Evolutionary conservation across 768 basidiomycete species (phyloP).

Genomic region (Scleroderma bovista): DNA sequence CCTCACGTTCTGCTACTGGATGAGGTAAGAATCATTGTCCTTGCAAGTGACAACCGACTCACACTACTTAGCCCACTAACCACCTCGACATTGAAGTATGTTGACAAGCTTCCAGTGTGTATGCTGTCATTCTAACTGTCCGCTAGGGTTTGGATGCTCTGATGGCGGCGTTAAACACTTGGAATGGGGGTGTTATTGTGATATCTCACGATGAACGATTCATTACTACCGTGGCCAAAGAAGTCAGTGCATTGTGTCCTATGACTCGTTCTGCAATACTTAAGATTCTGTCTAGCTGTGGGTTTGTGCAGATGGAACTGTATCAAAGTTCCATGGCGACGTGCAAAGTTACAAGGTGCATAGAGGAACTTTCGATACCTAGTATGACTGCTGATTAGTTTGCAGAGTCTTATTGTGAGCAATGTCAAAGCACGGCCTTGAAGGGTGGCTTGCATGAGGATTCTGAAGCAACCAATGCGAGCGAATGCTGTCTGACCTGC

Average conservation of each 20-base stretch:
- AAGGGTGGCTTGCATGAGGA: too few relatives aligned
- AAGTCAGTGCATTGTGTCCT: conserved; percentile 38
- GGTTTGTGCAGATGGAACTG: conserved; percentile 85
- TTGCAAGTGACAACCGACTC: conserved; percentile 2
- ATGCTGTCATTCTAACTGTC: not conserved
- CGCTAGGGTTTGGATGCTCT: conserved; percentile 87
- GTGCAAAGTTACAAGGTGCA: conserved; percentile 87
- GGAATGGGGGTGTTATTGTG: conserved; percentile 90
- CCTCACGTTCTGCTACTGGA: conserved; percentile 93
- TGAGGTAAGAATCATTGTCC: conserved; percentile 54
- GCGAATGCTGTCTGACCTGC: too few relatives aligned
- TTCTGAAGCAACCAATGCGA: too few relatives aligned
- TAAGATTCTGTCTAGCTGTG: conserved; percentile 55
- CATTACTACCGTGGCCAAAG: conserved; percentile 83
- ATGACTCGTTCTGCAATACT: conserved; percentile 2
- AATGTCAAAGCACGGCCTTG: conserved; percentile 51
- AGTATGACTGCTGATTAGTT: not conserved
- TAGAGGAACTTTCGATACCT: not conserved
- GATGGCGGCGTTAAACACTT: conserved; percentile 71
- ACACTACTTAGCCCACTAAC: conserved; percentile 68
- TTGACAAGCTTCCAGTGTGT: conserved; percentile 4
- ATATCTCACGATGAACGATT: conserved; percentile 96
- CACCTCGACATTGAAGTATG: conserved; percentile 88
- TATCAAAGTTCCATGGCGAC: conserved; percentile 82
- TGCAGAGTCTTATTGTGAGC: conserved; percentile 69